A percentile compares a stretch with the other conserved stretches of the same genome.
These are phyloP conservation scores for Psilocybe sp. DNA, from an alignment of 768 basidiomycete genomes.

Conservation along the genomic window DNA sequence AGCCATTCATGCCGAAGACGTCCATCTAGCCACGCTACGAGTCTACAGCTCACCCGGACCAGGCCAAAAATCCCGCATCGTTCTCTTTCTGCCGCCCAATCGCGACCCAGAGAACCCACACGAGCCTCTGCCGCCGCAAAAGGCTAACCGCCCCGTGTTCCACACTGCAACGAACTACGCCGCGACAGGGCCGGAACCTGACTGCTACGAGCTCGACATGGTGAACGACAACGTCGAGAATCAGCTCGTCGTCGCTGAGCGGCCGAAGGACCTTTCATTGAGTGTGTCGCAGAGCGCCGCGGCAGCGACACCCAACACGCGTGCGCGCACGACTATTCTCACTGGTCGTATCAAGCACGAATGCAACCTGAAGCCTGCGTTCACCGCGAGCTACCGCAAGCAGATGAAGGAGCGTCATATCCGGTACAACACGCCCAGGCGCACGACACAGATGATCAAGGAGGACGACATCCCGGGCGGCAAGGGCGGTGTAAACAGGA, in stretches of 20 bases:
- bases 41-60: constrained; percentile 51
- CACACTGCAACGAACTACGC: constrained; percentile 28
- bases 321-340: constrained; percentile 74
- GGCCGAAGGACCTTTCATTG: constrained; percentile 60
- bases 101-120: constrained; percentile 36
- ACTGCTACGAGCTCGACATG: constrained; percentile 87
- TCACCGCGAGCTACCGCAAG: constrained; percentile 64
- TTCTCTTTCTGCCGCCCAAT: constrained; percentile 65
- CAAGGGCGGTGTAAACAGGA: constrained; percentile 70
- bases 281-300: constrained; percentile 31
- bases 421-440: constrained; percentile 62
- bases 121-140: constrained; percentile 15
- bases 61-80: constrained; percentile 53
- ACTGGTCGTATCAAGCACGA: constrained; percentile 83
- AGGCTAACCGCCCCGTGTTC: constrained; percentile 37
- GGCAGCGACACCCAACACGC: constrained; percentile 44
- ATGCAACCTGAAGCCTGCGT: constrained; percentile 67
- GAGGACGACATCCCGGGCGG: constrained; percentile 67
- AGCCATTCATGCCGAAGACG: constrained; percentile 66
- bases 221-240: constrained; percentile 83
- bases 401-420: constrained; percentile 69
- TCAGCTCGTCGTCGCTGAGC: constrained; percentile 82
- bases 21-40: constrained; percentile 82
- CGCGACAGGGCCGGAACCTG: constrained; percentile 41
- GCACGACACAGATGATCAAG: constrained; percentile 74